Base-by-base conservation (phyloP, 768 basidiomycete species). In the Boletus huronensis region DNA sequence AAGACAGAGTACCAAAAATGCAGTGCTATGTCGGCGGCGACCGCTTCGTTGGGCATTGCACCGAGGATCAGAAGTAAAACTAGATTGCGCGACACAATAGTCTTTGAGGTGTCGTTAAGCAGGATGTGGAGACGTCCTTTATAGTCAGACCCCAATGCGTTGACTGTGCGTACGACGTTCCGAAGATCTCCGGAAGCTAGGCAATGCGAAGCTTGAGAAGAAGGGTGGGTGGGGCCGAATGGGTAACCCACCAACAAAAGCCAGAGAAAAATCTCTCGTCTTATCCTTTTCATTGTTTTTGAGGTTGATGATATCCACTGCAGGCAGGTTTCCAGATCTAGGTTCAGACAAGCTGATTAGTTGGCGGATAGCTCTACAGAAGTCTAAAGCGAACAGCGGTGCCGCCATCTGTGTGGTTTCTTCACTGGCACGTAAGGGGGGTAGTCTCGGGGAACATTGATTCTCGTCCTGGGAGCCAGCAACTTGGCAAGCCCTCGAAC, bases 1-100 rank as follows among this genome's bases (percentile, higher is more conserved):
- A 74, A 75, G 3, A 64, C 65, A 6, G 79, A 81, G 50, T 75
- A 77, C 75, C 76, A 79, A 41, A 77, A 73, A 52, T 80, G 79
- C 19, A 80, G 67, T 5, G 77, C 77, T 3, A 72, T 59, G 42
- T 80, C 78, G 1, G 71, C 77, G 1, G 74, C 75, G 17, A 70
- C 42, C 4, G 32, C 48, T 52, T 62, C 48, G 28, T 77, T 70
- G 0, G 65, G 42, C 40, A 72, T 60, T 23, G 58, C 61, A 9
- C 72, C 71, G 3, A 79, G 68, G 25, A 78, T 71, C 6, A 73
- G 62, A 17, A 81, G 70, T 21, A 80, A 52, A 6, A 76, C 42
- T 14, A 79, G 55, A 50, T 75, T 80, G 32, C 79, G 75, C 16
- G 64, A 60, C 14, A 70, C 64, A 14, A 72, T 60, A 4, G 45